Conservation (phyloP, 140 eudicot genomes). For the Oenanthe javanica region DNA sequence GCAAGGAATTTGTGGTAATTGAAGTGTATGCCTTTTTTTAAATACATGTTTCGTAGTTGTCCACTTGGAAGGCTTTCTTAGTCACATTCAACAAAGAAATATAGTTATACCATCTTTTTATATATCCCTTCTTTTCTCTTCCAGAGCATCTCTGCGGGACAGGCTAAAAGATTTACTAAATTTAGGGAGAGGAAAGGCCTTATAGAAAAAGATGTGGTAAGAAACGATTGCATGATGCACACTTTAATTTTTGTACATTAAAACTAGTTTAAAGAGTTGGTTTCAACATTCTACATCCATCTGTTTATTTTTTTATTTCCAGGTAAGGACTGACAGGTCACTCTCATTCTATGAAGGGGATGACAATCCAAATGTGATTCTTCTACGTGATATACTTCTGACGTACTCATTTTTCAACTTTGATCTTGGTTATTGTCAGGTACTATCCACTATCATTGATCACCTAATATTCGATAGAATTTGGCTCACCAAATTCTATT, state of each 20-base stretch:
- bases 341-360: constrained; percentile 85
- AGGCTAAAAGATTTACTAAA: constrained; percentile 84
- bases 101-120: neutral
- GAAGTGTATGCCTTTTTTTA: neutral
- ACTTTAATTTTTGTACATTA: neutral
- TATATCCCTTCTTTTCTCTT: constrained; percentile 9
- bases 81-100: neutral
- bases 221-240: neutral
- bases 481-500: neutral
- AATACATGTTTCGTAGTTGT: neutral
- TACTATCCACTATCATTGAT: constrained; percentile 18
- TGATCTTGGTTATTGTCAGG: constrained; percentile 98
- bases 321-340: constrained; percentile 97
- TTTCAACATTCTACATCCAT: neutral
- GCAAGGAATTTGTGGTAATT: neutral
- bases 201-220: constrained; percentile 95
- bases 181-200: constrained; percentile 95
- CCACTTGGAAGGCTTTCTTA: neutral
- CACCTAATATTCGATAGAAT: neutral
- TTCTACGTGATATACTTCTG: constrained; percentile 69
- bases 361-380: constrained; percentile 70
- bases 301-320: constrained; percentile 14
- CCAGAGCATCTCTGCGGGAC: constrained; percentile 77
- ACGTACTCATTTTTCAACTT: constrained; percentile 92
- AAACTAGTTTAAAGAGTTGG: neutral